Evolutionary conservation across 306 rosid species (phyloP).

Genomic region (Prunus persica): Prunus_persica_NCBIv2 NC_034011.1:203001-203500

Average conservation of each 20-base stretch:
- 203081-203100: background rate
- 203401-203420: slow-evolving; percentile 35
- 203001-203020: background rate
- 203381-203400: slow-evolving; percentile 61
- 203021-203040: background rate
- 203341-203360: slow-evolving; percentile 57
- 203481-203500: slow-evolving; percentile 31
- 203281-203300: slow-evolving; percentile 11
- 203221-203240: background rate
- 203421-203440: slow-evolving; percentile 14
- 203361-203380: slow-evolving; percentile 74
- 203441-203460: slow-evolving; percentile 24
- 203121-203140: slow-evolving; percentile 49
- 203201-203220: background rate
- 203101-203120: slow-evolving; percentile 71
- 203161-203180: slow-evolving; percentile 55
- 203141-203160: slow-evolving; percentile 64
- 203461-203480: slow-evolving; percentile 25
- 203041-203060: background rate
- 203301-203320: slow-evolving; percentile 62
- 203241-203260: background rate
- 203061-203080: background rate
- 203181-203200: slow-evolving; percentile 26
- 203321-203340: slow-evolving; percentile 51
- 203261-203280: slow-evolving; percentile 2